A percentile compares a stretch with the other conserved stretches of the same genome.
Evolutionary conservation across 441 rosid genomes (phyloP).

Genomic region (Croton setiger): DNA sequence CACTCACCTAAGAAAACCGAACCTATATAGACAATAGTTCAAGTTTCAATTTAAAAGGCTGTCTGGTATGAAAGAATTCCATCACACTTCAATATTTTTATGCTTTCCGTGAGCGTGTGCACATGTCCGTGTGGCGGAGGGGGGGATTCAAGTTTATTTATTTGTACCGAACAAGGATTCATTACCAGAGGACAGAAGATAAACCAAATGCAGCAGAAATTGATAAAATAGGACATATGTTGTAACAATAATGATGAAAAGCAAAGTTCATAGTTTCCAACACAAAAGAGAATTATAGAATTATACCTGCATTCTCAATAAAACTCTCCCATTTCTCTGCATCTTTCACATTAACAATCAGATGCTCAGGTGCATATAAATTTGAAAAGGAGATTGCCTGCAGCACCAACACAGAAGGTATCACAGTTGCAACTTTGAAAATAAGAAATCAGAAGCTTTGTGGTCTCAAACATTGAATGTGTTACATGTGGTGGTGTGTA

Average conservation of each 20-base stretch:
- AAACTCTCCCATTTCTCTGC: slow-evolving; percentile 91
- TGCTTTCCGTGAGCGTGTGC: too few species aligned
- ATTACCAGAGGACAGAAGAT: background rate
- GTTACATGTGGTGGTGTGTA: background rate
- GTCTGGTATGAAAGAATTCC: too few species aligned
- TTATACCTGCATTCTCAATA: slow-evolving; percentile 80
- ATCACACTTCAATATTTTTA: too few species aligned
- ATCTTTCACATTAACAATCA: slow-evolving; percentile 75
- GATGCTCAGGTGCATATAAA: slow-evolving; percentile 87
- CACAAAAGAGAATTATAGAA: background rate
- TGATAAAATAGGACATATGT: background rate
- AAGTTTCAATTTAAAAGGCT: background rate
- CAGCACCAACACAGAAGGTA: slow-evolving; percentile 12
- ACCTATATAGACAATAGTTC: slow-evolving; percentile 34
- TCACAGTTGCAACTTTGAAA: background rate
- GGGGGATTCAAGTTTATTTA: too few species aligned
- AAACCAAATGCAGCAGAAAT: background rate
- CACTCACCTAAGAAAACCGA: slow-evolving; percentile 83
- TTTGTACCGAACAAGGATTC: too few species aligned
- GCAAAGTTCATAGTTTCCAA: too few species aligned
- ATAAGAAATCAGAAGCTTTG: background rate
- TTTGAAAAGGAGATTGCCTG: slow-evolving; percentile 85
- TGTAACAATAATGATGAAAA: background rate
- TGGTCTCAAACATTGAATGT: background rate
- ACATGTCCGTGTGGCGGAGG: too few species aligned